Evolutionary conservation across 2,329 filamentous ascomycete species (phyloP).

Genomic region (Hirsutella minnesotensis): DNA sequence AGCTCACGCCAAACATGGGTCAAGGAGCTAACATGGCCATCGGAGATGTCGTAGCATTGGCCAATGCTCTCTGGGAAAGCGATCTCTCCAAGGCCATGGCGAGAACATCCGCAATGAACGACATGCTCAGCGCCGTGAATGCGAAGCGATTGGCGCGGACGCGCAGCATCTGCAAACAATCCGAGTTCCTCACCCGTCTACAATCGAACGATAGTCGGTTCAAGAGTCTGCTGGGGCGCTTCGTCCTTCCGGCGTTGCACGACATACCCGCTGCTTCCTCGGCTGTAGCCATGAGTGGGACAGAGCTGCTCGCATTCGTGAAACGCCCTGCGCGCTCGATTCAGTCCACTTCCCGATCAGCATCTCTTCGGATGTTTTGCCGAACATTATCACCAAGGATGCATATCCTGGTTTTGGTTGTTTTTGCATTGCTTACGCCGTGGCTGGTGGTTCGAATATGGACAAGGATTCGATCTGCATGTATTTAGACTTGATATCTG

Average conservation of each 20-base stretch:
- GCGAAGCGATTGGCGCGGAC: conserved; percentile 1
- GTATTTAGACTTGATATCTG: too few species aligned
- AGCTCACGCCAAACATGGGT: conserved; percentile 10
- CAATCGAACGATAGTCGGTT: conserved; percentile 5
- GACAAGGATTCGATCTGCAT: too few species aligned
- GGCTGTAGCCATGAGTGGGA: neutral
- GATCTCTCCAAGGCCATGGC: neutral
- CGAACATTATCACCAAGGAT: neutral
- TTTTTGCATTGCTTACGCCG: too few species aligned
- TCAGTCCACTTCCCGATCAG: neutral
- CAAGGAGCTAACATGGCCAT: conserved; percentile 11
- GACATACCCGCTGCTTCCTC: conserved; percentile 7
- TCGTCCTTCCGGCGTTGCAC: conserved; percentile 5
- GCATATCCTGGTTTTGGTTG: neutral
- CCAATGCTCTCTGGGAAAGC: conserved; percentile 5
- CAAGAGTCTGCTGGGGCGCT: conserved; percentile 4
- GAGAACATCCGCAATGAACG: neutral
- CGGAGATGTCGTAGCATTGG: conserved; percentile 7
- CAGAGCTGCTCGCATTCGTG: neutral
- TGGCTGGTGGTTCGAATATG: too few species aligned
- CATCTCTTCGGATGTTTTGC: neutral
- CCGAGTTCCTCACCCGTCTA: conserved; percentile 8
- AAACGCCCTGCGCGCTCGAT: neutral
- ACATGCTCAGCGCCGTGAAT: conserved; percentile 1
- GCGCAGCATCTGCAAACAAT: conserved; percentile 3